Percentiles rank a stretch among this genome's conserved stretches.
Evolutionary conservation across 139 green algal species (phyloP).

Genomic region (Closterium sp.): DNA sequence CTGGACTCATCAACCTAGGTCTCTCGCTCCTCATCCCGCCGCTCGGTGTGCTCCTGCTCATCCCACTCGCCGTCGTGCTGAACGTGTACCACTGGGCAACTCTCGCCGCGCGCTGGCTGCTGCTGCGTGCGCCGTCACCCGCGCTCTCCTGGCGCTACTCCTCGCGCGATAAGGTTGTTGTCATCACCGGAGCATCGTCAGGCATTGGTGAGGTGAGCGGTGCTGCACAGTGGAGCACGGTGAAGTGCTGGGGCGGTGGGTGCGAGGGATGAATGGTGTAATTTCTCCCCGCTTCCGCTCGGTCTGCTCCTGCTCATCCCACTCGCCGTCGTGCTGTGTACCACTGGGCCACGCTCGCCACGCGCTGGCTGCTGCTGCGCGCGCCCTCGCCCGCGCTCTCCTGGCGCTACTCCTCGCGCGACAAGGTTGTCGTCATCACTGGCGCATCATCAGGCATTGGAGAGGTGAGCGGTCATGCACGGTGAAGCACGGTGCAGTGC

Average conservation of each 20-base stretch:
- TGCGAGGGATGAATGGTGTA: too few relatives aligned
- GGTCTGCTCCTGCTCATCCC: neutral
- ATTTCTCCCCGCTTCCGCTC: too few relatives aligned
- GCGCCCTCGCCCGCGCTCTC: too few relatives aligned
- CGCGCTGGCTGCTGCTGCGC: neutral
- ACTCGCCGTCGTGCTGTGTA: neutral
- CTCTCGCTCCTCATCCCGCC: neutral
- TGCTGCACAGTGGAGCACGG: neutral
- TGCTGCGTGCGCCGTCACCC: neutral
- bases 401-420: too few relatives aligned
- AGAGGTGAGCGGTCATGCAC: neutral
- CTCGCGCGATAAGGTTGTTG: neutral
- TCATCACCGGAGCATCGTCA: conserved; percentile 43
- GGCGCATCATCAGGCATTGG: conserved; percentile 32
- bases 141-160: neutral
- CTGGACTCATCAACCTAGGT: neutral
- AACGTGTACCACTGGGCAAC: neutral
- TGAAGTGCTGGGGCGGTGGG: neutral
- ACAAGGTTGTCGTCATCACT: conserved; percentile 25
- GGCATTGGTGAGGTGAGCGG: conserved; percentile 33
- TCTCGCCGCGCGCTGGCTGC: neutral
- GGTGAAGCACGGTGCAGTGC: neutral
- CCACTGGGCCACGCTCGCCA: neutral
- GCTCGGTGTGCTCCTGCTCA: neutral
- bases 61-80: neutral